Conservation (phyloP, 2,329 filamentous ascomycete genomes). For the Xylaria sp. region DNA sequence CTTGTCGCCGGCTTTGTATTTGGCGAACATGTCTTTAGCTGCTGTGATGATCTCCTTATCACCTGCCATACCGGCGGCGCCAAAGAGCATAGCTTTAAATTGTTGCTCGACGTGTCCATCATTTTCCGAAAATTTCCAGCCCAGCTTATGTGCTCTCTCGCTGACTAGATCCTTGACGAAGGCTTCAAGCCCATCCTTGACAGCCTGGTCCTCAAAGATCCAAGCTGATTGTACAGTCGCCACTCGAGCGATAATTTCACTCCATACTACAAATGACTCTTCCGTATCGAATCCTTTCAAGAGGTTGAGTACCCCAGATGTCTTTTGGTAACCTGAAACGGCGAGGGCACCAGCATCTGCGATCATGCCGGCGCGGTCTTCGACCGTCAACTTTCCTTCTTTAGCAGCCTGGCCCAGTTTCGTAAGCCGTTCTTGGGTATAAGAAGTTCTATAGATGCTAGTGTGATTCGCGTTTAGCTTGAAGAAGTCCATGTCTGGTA, state of each 20-base stretch:
- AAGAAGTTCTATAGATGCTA: conserved; percentile 90
- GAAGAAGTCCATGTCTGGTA: conserved; percentile 87
- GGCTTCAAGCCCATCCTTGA: conserved; percentile 79
- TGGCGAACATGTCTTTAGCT: conserved; percentile 89
- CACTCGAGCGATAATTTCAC: conserved; percentile 84
- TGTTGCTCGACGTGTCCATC: conserved; percentile 93
- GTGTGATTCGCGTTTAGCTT: conserved; percentile 97
- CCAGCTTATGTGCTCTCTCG: conserved; percentile 83
- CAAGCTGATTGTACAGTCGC: conserved; percentile 83
- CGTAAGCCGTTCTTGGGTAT: conserved; percentile 81
- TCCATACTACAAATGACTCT: conserved; percentile 93
- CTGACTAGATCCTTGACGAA: conserved; percentile 84
- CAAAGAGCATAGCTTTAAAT: conserved; percentile 93
- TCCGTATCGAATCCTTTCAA: conserved; percentile 88
- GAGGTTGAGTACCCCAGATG: conserved; percentile 85
- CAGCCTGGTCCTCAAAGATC: conserved; percentile 82
- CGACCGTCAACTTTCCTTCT: conserved; percentile 80
- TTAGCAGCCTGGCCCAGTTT: conserved; percentile 91
- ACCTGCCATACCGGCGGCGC: conserved; percentile 80
- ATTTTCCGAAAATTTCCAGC: conserved; percentile 85
- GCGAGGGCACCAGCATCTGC: conserved; percentile 91
- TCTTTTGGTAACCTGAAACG: conserved; percentile 91
- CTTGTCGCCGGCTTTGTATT: conserved; percentile 81
- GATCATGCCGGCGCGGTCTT: conserved; percentile 95
- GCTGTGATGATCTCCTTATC: conserved; percentile 82